phyloP scores from a whole-genome alignment of 2,329 filamentous ascomycete species.

The Talaromyces islandicus region DNA sequence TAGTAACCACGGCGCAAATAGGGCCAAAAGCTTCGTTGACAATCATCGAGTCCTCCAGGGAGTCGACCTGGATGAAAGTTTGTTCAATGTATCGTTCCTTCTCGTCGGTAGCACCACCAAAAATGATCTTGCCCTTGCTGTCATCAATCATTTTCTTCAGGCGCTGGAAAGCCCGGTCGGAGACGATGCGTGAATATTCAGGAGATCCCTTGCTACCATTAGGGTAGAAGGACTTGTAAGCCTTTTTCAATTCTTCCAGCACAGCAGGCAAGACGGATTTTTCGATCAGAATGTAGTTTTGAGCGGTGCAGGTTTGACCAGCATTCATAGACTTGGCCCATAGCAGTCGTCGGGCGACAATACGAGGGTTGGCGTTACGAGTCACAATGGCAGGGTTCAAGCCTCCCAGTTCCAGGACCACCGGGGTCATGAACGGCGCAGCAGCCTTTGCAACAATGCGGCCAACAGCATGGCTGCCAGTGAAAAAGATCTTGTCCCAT shows the following conservation, averaged over 20 bases:
- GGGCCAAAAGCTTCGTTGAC: slow-evolving; percentile 86
- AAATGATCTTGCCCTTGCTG: slow-evolving; percentile 73
- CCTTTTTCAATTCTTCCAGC: slow-evolving; percentile 65
- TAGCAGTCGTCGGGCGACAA: slow-evolving; percentile 76
- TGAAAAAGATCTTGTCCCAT: slow-evolving; percentile 99
- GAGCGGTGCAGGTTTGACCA: slow-evolving; percentile 85
- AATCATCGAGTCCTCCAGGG: slow-evolving; percentile 69
- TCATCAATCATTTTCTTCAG: slow-evolving; percentile 89
- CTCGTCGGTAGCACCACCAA: slow-evolving; percentile 80
- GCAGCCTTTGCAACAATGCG: slow-evolving; percentile 87
- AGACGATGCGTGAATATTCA: slow-evolving; percentile 77
- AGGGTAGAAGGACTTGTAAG: slow-evolving; percentile 74
- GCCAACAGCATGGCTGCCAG: slow-evolving; percentile 70
- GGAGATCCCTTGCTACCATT: slow-evolving; percentile 65
- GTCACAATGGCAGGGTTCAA: slow-evolving; percentile 89
- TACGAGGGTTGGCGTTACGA: slow-evolving; percentile 68
- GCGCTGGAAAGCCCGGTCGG: slow-evolving; percentile 69
- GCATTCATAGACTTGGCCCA: slow-evolving; percentile 86
- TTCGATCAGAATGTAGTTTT: slow-evolving; percentile 88
- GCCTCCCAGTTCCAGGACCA: slow-evolving; percentile 84
- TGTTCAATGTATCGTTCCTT: slow-evolving; percentile 79
- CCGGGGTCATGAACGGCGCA: slow-evolving; percentile 79
- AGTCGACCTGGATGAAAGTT: slow-evolving; percentile 80
- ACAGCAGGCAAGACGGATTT: slow-evolving; percentile 65
- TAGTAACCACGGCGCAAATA: slow-evolving; percentile 75